Evolutionary conservation across 306 rosid genomes (phyloP), one percentile per base, ranked within the genome.

Genomic region (Glycine latifolia): DNA sequence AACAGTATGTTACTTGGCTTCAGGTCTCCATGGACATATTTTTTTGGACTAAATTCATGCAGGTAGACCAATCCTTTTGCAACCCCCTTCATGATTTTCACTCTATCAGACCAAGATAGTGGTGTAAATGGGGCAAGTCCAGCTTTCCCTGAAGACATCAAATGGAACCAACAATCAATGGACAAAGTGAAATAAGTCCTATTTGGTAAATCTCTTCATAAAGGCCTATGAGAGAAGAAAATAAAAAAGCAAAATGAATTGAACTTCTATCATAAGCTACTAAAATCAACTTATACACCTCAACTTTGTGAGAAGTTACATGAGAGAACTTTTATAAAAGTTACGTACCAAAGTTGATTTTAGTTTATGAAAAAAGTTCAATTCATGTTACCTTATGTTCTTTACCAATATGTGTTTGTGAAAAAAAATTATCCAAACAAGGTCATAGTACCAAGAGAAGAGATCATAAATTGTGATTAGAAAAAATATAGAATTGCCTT

Each of bases 21-120:
- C 85, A 92, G 75, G 81, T 90, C 90, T 33, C 97, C 93, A 58
- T 92, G 97, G 72, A 92, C 97, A 67, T 90, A 92, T 44, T 90
- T 92, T 79, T 90, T 92, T 48, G 94, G 97, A 86, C 93, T 88
- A 66, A 86, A 90, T 84, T 92, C 97, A 54, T 92, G 97, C 46
- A 92, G 83, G 79, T 92, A 89, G 65, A 81, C 86, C 86, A 90
- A 76, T 55, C 97, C 97, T 87, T 87, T 90, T 1, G 94, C 94
- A 77, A 81, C 84, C 75, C 97, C 97, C 78, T 82, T 84, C 88
- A 90, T 88, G 87, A 92, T 86, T 71, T 81, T 86, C 66, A 92
- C 44, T 61, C 97, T 85, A 66, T 70, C 79, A 20, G 93, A 82
- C 97, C 97, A 92, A 0, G 92, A 50, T 3, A 86, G 37, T 1